Evolutionary conservation across 2,329 filamentous ascomycete genomes (phyloP).

Genomic region (Coniochaeta sp.): DNA sequence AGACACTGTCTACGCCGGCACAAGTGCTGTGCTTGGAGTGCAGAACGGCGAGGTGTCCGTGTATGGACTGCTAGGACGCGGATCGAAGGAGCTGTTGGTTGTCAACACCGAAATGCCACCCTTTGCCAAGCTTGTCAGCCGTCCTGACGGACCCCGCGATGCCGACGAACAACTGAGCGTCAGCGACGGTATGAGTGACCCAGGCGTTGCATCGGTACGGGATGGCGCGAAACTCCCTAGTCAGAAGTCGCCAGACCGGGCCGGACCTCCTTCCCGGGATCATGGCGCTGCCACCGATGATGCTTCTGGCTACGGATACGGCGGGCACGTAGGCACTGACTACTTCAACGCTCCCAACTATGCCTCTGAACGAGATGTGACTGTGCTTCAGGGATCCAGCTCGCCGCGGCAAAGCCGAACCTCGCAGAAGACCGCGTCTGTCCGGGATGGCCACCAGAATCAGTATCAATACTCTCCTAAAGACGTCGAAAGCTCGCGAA

Average conservation of each 20-base stretch:
- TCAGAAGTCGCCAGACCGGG: background rate
- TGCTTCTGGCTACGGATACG: background rate
- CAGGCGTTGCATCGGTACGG: background rate
- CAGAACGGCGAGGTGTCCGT: conserved; percentile 57
- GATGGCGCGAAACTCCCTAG: background rate
- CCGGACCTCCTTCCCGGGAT: background rate
- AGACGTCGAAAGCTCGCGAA: background rate
- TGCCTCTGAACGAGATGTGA: background rate
- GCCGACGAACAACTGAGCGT: conserved; percentile 12
- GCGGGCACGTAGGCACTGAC: background rate
- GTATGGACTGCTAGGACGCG: conserved; percentile 65
- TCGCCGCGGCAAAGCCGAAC: background rate
- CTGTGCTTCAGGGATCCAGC: background rate
- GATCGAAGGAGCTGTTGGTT: conserved; percentile 59
- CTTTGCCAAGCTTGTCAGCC: conserved; percentile 30
- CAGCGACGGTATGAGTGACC: background rate
- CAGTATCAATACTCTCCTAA: background rate
- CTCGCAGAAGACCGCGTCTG: background rate
- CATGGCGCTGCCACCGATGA: background rate
- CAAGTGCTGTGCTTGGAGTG: conserved; percentile 63
- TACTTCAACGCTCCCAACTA: background rate
- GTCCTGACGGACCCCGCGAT: conserved; percentile 16
- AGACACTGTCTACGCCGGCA: conserved; percentile 64
- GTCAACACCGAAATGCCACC: conserved; percentile 51
- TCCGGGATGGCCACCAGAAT: background rate